A percentile compares a stretch with the other conserved stretches of the same genome.
These are phyloP conservation scores for Mycena leptocephala DNA, from an alignment of 768 basidiomycete species.

Conservation along the genomic window DNA sequence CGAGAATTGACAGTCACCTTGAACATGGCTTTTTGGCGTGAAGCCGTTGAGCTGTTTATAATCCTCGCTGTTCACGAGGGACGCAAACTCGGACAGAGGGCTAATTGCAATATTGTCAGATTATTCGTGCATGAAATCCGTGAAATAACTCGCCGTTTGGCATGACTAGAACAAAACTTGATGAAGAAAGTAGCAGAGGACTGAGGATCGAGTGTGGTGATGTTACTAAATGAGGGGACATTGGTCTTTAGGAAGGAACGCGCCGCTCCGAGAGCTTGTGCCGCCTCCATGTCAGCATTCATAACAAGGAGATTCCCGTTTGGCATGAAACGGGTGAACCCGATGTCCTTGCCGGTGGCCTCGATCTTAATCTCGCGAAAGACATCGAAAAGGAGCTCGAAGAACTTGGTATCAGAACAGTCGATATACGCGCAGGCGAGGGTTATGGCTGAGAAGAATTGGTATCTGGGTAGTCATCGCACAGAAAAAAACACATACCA, in stretches of 20 bases:
- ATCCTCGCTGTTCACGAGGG: not conserved
- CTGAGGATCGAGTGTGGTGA: not conserved
- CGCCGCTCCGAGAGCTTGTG: too few relatives aligned
- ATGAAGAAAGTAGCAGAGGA: not conserved
- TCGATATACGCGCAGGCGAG: constrained; percentile 13
- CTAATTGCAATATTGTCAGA: not conserved
- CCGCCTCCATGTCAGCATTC: too few relatives aligned
- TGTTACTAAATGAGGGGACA: too few relatives aligned
- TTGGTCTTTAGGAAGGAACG: too few relatives aligned
- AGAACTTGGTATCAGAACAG: constrained; percentile 6
- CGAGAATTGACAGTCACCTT: too few relatives aligned
- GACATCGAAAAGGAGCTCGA: too few relatives aligned
- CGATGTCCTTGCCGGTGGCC: too few relatives aligned
- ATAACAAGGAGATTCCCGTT: too few relatives aligned
- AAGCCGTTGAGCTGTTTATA: not conserved
- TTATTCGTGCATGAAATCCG: too few relatives aligned
- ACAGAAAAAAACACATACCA: not conserved
- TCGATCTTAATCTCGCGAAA: too few relatives aligned
- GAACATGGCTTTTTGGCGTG: too few relatives aligned
- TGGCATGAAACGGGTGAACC: too few relatives aligned
- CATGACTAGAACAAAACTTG: constrained; percentile 11
- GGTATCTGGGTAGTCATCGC: not conserved
- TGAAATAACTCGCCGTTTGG: not conserved
- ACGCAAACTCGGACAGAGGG: not conserved
- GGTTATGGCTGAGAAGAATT: constrained; percentile 13